Evolutionary conservation across 495 filamentous ascomycete genomes (phyloP).

Genomic region (Evernia prunastri): DNA sequence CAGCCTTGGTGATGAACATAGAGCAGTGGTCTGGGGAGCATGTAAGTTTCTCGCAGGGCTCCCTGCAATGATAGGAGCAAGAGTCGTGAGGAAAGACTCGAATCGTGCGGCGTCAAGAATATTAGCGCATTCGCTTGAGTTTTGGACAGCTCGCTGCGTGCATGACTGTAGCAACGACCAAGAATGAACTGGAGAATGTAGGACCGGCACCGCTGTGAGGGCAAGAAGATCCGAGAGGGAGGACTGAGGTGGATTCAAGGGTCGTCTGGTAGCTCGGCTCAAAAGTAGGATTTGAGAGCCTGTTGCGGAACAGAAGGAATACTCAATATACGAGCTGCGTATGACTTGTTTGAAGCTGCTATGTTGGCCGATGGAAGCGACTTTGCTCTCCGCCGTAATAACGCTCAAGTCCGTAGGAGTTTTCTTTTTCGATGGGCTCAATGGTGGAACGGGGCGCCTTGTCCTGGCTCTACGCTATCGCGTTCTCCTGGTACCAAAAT

Average conservation of each 20-base stretch:
- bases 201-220: background rate
- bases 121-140: background rate
- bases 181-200: background rate
- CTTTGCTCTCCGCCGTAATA: background rate
- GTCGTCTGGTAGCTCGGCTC: background rate
- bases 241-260: background rate
- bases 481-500: background rate
- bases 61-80: background rate
- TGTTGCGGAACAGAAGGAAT: background rate
- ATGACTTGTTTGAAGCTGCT: background rate
- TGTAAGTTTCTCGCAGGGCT: background rate
- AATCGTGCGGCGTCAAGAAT: background rate
- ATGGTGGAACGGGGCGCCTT: background rate
- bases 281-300: background rate
- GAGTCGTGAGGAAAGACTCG: background rate
- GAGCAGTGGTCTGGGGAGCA: background rate
- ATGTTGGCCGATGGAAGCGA: background rate
- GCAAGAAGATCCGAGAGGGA: background rate
- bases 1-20: constrained; percentile 18
- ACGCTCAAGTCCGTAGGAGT: background rate
- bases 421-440: background rate
- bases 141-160: background rate
- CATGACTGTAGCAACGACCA: background rate
- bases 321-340: background rate
- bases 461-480: background rate